Conservation (phyloP, 768 basidiomycete genomes). For the Podaxis sp. region DNA sequence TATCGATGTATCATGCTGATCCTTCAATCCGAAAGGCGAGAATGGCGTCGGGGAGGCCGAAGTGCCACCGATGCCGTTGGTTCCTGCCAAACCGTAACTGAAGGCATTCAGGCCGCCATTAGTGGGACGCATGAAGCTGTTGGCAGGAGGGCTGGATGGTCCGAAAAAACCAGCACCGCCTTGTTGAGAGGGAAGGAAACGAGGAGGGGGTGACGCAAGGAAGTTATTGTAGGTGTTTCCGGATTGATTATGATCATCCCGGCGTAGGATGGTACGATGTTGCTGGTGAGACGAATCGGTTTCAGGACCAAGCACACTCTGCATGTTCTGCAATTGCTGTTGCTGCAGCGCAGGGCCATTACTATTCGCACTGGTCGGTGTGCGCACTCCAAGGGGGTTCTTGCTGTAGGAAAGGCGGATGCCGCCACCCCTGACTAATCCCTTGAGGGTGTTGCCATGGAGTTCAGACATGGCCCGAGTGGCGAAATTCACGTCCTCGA, state of each 20-base stretch:
- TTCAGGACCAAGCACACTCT: constrained; percentile 8
- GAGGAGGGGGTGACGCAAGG: constrained; percentile 41
- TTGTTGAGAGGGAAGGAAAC: constrained; percentile 31
- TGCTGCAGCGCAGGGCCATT: constrained; percentile 33
- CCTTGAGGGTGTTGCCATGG: constrained; percentile 87
- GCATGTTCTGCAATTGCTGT: constrained; percentile 33
- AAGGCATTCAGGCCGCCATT: constrained; percentile 21
- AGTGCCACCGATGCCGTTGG: constrained; percentile 17
- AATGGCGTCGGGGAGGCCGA: constrained; percentile 23
- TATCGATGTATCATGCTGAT: constrained; percentile 28
- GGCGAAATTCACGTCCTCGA: constrained; percentile 84
- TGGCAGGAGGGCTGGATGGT: constrained; percentile 13
- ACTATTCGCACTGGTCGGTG: constrained; percentile 57
- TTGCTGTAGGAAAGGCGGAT: constrained; percentile 97
- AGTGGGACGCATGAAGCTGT: constrained; percentile 32
- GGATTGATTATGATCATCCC: constrained; percentile 10
- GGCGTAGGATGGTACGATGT: constrained; percentile 16
- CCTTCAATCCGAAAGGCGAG: constrained; percentile 33
- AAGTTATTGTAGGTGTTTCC: constrained; percentile 25
- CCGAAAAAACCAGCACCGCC: constrained; percentile 18
- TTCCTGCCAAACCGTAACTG: constrained; percentile 22
- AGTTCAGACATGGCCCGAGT: constrained; percentile 85
- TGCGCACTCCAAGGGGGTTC: constrained; percentile 93
- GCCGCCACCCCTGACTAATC: constrained; percentile 91
- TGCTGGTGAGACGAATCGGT: constrained; percentile 14